These are phyloP conservation scores for Mrakia blollopis DNA, from an alignment of 768 basidiomycete species.

Conservation along the genomic window DNA sequence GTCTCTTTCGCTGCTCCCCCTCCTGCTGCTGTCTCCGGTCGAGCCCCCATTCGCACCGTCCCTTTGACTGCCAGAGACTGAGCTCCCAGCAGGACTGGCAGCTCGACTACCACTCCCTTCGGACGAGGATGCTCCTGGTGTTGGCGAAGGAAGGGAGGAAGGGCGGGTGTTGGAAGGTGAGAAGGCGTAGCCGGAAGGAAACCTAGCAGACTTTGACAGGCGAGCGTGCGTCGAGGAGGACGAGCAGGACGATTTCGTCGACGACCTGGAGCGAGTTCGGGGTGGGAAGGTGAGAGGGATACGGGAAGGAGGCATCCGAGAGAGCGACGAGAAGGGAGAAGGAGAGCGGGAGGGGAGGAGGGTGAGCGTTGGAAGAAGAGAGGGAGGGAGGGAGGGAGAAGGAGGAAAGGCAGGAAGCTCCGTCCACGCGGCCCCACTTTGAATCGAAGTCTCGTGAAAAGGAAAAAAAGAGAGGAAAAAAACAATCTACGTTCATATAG, in stretches of 20 bases:
- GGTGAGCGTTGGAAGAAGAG: no score
- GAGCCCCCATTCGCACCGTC: background rate
- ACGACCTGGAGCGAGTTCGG: background rate
- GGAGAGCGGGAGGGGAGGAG: background rate
- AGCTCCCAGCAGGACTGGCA: background rate
- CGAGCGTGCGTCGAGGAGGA: background rate
- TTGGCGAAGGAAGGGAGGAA: background rate
- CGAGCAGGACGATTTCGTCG: background rate
- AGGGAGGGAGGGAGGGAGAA: no score
- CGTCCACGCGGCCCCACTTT: no score
- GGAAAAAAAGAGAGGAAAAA: no score
- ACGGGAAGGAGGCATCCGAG: conserved; percentile 1
- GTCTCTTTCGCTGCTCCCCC: background rate
- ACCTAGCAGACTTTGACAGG: background rate
- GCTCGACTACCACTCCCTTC: background rate
- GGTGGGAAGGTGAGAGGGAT: conserved; percentile 15
- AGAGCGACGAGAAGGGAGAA: background rate
- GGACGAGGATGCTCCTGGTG: background rate
- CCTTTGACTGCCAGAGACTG: background rate
- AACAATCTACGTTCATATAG: no score
- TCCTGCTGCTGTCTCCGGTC: background rate
- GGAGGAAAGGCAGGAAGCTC: no score
- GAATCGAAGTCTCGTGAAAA: no score
- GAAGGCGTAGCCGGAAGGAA: background rate
- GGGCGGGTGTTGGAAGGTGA: no score